phyloP scores from a whole-genome alignment of 345 rosid species.

The Excoecaria cochinchinensis region DNA sequence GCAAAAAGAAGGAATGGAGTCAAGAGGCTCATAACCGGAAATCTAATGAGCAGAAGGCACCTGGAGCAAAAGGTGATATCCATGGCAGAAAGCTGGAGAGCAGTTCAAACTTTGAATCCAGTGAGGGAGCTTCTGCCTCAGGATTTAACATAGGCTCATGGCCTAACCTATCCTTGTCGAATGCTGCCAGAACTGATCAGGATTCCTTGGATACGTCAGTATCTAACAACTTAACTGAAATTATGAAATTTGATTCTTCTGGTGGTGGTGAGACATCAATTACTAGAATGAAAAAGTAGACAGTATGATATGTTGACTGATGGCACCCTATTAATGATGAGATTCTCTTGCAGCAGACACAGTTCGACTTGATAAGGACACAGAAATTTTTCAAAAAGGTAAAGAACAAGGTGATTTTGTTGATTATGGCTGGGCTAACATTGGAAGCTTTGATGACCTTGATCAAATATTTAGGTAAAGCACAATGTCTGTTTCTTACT shows the following conservation, averaged over 20 bases:
- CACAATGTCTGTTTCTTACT: slow-evolving; percentile 16
- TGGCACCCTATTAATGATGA: slow-evolving; percentile 27
- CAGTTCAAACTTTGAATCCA: slow-evolving; percentile 37
- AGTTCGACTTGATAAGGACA: slow-evolving; percentile 50
- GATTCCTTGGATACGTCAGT: slow-evolving; percentile 50
- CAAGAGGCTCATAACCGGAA: slow-evolving; percentile 43
- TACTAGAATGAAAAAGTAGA: slow-evolving; percentile 22
- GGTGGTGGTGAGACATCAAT: slow-evolving; percentile 51
- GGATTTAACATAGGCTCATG: slow-evolving; percentile 52
- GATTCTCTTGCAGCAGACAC: slow-evolving; percentile 44
- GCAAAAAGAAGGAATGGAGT: slow-evolving; percentile 47
- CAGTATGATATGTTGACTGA: slow-evolving; percentile 19
- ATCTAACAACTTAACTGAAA: slow-evolving; percentile 45
- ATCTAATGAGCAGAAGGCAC: slow-evolving; percentile 41
- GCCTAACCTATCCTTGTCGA: slow-evolving; percentile 49
- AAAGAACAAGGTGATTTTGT: slow-evolving; percentile 75
- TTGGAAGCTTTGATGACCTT: slow-evolving; percentile 96
- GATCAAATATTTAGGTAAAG: slow-evolving; percentile 89
- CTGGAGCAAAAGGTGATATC: slow-evolving; percentile 37
- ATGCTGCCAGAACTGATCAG: slow-evolving; percentile 43
- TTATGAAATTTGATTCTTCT: slow-evolving; percentile 38
- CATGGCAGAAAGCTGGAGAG: slow-evolving; percentile 44
- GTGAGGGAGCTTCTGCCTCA: slow-evolving; percentile 44
- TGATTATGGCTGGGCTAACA: slow-evolving; percentile 85
- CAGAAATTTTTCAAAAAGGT: slow-evolving; percentile 54